Conservation (phyloP, 106 monocot genomes). For the Allium cepa region DNA sequence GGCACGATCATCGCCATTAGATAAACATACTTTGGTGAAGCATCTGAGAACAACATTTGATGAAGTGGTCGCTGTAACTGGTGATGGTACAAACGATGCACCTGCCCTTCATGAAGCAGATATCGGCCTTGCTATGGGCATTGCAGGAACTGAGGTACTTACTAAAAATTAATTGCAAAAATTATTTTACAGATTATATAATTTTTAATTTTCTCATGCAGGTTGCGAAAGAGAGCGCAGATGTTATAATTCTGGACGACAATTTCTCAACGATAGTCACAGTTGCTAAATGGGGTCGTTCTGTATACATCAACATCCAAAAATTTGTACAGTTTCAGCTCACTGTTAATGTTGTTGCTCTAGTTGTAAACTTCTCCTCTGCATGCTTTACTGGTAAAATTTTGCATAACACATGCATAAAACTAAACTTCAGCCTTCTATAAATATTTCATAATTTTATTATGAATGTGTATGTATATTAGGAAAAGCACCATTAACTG, state of each 20-base stretch:
- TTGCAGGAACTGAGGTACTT: constrained; percentile 57
- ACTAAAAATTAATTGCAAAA: no score
- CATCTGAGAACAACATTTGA: constrained; percentile 31
- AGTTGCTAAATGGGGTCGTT: constrained; percentile 95
- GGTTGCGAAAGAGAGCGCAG: constrained; percentile 99
- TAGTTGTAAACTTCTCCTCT: constrained; percentile 86
- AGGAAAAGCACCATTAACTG: constrained; percentile 91
- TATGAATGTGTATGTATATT: neutral
- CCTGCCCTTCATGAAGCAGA: constrained; percentile 50
- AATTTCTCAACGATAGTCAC: constrained; percentile 97
- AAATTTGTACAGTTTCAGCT: constrained; percentile 98
- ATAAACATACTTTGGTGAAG: constrained; percentile 45
- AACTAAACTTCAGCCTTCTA: neutral
- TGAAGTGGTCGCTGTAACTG: constrained; percentile 60
- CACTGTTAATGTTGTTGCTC: constrained; percentile 90
- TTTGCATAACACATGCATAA: neutral
- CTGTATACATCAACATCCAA: constrained; percentile 95
- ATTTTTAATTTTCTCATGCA: constrained; percentile 13
- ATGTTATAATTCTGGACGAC: constrained; percentile 95
- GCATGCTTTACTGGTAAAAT: constrained; percentile 80
- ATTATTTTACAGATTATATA: neutral
- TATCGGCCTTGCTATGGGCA: constrained; percentile 57
- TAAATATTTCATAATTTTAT: neutral
- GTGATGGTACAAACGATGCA: constrained; percentile 63
- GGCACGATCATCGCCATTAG: constrained; percentile 50